A percentile compares a stretch with the other conserved stretches of the same genome.
These are phyloP conservation scores for Candolleomyces aberdarensis DNA, from an alignment of 768 basidiomycete genomes.

Conservation along the genomic window DNA sequence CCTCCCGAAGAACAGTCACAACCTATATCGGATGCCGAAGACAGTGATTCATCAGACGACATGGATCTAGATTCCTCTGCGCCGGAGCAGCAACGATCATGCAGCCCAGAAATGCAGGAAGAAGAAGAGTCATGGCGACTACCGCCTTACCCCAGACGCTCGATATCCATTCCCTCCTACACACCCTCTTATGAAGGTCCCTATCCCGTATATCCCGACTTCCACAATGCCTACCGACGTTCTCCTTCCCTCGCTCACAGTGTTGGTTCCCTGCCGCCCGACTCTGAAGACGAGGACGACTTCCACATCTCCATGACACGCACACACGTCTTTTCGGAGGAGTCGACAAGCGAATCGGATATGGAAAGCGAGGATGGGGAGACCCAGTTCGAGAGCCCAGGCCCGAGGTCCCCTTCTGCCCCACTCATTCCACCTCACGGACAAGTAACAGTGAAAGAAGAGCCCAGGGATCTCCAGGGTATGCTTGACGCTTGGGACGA, in stretches of 20 bases:
- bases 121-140: slow-evolving; percentile 47
- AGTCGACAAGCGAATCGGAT: slow-evolving; percentile 26
- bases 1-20: slow-evolving; percentile 7
- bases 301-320: slow-evolving; percentile 43
- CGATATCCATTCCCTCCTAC: slow-evolving; percentile 55
- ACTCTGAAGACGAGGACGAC: slow-evolving; percentile 64
- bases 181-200: slow-evolving; percentile 42
- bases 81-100: slow-evolving; percentile 6
- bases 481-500: slow-evolving; percentile 72
- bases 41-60: slow-evolving; percentile 32
- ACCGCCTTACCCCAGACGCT: slow-evolving; percentile 55
- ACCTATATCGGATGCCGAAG: slow-evolving; percentile 30
- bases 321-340: slow-evolving; percentile 29
- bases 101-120: slow-evolving; percentile 14
- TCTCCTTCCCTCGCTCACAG: slow-evolving; percentile 59
- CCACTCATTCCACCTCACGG: slow-evolving; percentile 31
- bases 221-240: slow-evolving; percentile 38
- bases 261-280: slow-evolving; percentile 66
- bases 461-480: slow-evolving; percentile 58
- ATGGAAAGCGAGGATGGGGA: slow-evolving; percentile 60
- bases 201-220: slow-evolving; percentile 27
- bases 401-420: slow-evolving; percentile 60
- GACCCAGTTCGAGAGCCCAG: slow-evolving; percentile 60
- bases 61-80: slow-evolving; percentile 44
- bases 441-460: slow-evolving; percentile 51